Evolutionary conservation across 2,329 filamentous ascomycete genomes (phyloP).

Genomic region (Monosporascus ibericus): DNA sequence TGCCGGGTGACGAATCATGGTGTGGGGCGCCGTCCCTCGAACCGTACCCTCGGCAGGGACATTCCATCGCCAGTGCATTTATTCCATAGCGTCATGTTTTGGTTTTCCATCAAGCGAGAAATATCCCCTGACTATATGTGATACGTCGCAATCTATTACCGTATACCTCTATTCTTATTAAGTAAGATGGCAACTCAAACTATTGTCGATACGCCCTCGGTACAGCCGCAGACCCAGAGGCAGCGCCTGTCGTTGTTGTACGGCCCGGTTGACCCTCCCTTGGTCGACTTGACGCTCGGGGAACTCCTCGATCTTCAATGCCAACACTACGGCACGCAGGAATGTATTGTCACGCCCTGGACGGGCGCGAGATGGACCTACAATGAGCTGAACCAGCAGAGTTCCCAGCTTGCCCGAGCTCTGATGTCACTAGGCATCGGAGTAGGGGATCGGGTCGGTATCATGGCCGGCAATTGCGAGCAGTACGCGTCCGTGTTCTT

Average conservation of each 20-base stretch:
- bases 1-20: not conserved
- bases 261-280: constrained; percentile 61
- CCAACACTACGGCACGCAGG: constrained; percentile 55
- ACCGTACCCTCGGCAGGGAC: too few relatives aligned
- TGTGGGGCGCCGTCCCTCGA: not conserved
- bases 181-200: constrained; percentile 21
- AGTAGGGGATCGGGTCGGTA: constrained; percentile 63
- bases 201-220: constrained; percentile 6
- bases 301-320: constrained; percentile 68
- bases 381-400: constrained; percentile 56
- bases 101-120: too few relatives aligned
- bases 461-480: constrained; percentile 75
- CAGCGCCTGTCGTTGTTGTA: constrained; percentile 55
- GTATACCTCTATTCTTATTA: not conserved
- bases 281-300: constrained; percentile 66
- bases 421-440: constrained; percentile 61
- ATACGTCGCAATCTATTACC: not conserved
- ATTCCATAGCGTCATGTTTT: too few relatives aligned
- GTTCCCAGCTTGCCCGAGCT: constrained; percentile 56
- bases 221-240: constrained; percentile 13
- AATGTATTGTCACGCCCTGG: constrained; percentile 71
- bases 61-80: too few relatives aligned
- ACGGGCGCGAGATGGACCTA: constrained; percentile 70
- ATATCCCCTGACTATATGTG: too few relatives aligned
- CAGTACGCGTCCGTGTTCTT: constrained; percentile 76